Base-by-base conservation (phyloP, 345 rosid genomes). In the Aethionema arabicum region DNA sequence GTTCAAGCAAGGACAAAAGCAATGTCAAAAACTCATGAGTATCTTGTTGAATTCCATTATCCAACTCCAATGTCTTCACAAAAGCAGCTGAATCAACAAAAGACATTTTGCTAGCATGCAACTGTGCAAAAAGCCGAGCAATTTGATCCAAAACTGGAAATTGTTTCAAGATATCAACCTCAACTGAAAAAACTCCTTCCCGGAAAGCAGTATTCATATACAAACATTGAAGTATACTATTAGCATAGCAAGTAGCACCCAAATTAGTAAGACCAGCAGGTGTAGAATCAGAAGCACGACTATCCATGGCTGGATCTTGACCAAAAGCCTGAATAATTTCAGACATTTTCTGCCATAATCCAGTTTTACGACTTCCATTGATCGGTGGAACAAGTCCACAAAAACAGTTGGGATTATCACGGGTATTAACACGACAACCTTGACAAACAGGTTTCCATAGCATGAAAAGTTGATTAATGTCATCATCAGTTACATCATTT, bases 231-330 rank as follows among this genome's bases (percentile, higher is more conserved):
- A 93, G 86, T 66, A 93, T 90, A 74, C 99, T 93, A 69, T 93
- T 93, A 36, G 99, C 99, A 73, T 93, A 93, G 76, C 99, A 90
- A 27, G 99, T 93, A 39, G 99, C 99, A 7, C 97, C 97, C 44
- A 93, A 63, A 69, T 93, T 93, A 31, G 99, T 85, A 16, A 93
- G 80, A 49, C 99, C 99, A 27, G 97, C 95, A 0, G 97, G 97
- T 3, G 87, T 82, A 51, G 83, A 73, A 32, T 72, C 82, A 57
- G 85, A 77, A 61, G 72, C 75, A 63, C 99, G 96, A 14, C 79
- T 84, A 67, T 93, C 85, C 11, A 67, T 67, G 58, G 73, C 47
- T 0, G 86, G 91, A 61, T 90, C 91, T 6, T 88, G 83, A 65
- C 99, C 99, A 61, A 85, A 56, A 11, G 84, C 69, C 58, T 78